phyloP scores from a whole-genome alignment of 2,329 filamentous ascomycete genomes.

The Cadophora gregata region DNA sequence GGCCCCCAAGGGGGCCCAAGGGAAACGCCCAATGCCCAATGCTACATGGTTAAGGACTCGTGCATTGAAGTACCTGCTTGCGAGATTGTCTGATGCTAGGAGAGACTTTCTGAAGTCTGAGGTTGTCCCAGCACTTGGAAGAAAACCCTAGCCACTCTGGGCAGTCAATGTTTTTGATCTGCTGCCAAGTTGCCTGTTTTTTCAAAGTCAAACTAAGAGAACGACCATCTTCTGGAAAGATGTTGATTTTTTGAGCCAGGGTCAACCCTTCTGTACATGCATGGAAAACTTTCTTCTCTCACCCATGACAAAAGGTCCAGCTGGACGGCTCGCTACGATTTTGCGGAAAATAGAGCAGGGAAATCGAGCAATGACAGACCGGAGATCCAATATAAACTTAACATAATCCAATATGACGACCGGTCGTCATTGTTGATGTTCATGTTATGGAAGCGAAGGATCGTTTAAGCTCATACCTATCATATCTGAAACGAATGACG shows the following conservation, averaged over 20 bases:
- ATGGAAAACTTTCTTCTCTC: not conserved
- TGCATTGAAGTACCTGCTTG: not conserved
- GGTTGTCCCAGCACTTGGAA: not conserved
- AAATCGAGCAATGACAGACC: not conserved
- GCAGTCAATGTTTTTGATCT: not conserved
- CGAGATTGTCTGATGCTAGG: not conserved
- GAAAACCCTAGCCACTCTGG: not conserved
- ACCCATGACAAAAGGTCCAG: not conserved
- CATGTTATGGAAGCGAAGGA: not conserved
- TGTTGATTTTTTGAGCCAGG: not conserved
- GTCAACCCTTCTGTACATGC: not conserved
- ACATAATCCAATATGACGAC: not conserved
- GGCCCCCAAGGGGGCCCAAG: not conserved
- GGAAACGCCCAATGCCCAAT: not conserved
- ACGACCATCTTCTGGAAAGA: not conserved
- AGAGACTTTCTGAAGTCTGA: not conserved
- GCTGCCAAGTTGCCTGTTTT: not conserved
- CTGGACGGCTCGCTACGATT: not conserved
- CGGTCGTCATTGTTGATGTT: not conserved
- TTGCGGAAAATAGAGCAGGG: not conserved
- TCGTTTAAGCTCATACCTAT: conserved; percentile 3
- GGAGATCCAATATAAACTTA: not conserved
- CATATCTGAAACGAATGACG: conserved; percentile 17
- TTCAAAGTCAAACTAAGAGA: not conserved
- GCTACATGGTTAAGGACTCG: not conserved